Conservation (phyloP, 2,329 filamentous ascomycete genomes). For the Sarocladium brachiariae region DNA sequence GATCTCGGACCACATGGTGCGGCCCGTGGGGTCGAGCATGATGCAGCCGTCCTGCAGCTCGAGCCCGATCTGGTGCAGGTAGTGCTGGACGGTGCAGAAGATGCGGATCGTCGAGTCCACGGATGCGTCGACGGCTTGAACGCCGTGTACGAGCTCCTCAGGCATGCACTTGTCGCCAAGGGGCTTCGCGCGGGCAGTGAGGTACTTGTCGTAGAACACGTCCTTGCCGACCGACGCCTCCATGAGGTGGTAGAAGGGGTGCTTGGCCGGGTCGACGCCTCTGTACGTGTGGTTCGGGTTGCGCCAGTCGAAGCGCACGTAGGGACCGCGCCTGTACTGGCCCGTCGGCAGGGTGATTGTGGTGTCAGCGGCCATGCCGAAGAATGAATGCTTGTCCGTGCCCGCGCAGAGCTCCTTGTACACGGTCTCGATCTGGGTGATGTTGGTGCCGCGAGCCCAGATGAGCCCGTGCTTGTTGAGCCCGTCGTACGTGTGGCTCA, state of each 20-base stretch:
- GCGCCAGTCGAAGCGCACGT: neutral
- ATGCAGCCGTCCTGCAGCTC: constrained; percentile 4
- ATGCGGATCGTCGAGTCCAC: constrained; percentile 2
- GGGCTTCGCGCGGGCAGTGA: neutral
- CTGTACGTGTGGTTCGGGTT: constrained; percentile 8
- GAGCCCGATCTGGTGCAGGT: constrained; percentile 7
- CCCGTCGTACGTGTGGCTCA: too few relatives aligned
- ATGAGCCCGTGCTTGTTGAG: too few relatives aligned
- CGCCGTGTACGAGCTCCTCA: constrained; percentile 70
- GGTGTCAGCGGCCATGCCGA: too few relatives aligned
- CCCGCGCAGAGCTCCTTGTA: too few relatives aligned
- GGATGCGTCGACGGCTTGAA: constrained; percentile 65
- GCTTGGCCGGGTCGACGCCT: neutral
- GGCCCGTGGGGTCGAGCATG: constrained; percentile 5
- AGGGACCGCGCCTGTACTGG: too few relatives aligned
- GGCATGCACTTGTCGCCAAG: constrained; percentile 4
- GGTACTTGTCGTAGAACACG: neutral
- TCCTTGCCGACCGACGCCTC: constrained; percentile 3
- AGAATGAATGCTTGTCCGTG: too few relatives aligned
- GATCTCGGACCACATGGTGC: constrained; percentile 7
- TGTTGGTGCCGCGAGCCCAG: too few relatives aligned
- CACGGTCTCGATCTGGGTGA: too few relatives aligned
- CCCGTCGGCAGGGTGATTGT: too few relatives aligned
- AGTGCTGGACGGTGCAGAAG: constrained; percentile 8
- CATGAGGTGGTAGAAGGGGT: constrained; percentile 8